phyloP scores from a whole-genome alignment of 257 asterid species.

The Cynanchum wilfordii region DNA sequence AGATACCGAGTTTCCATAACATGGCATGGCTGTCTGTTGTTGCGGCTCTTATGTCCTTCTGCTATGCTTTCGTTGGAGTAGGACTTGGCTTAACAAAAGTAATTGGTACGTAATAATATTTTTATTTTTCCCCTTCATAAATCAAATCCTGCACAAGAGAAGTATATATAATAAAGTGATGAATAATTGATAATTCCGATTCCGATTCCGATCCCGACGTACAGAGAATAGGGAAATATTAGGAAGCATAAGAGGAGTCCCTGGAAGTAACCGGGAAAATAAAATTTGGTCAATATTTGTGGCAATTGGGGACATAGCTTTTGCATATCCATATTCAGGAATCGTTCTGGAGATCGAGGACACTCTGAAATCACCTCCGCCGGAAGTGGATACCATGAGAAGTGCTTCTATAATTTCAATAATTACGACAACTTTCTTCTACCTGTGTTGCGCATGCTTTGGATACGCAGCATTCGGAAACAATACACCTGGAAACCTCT shows the following conservation, averaged over 20 bases:
- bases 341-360: conserved; percentile 72
- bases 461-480: conserved; percentile 79
- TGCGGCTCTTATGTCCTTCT: conserved; percentile 73
- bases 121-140: not conserved
- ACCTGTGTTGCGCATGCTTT: conserved; percentile 53
- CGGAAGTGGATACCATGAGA: conserved; percentile 62
- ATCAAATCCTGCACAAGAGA: no score
- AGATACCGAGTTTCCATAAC: conserved; percentile 62
- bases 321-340: conserved; percentile 64
- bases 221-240: conserved; percentile 60
- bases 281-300: conserved; percentile 56
- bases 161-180: no score
- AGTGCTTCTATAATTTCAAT: conserved; percentile 44
- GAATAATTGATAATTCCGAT: no score
- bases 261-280: conserved; percentile 30
- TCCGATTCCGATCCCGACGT: no score
- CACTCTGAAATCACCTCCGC: conserved; percentile 61
- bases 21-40: conserved; percentile 62
- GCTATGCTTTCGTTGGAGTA: conserved; percentile 54
- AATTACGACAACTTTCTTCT: conserved; percentile 44
- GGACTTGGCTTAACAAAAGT: conserved; percentile 74
- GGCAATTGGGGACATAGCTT: conserved; percentile 74
- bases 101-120: conserved; percentile 32
- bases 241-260: conserved; percentile 61
- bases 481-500: conserved; percentile 58